These are phyloP conservation scores for Strigomonas galati DNA, from an alignment of 208 protist genomes.

Conservation along the genomic window DNA sequence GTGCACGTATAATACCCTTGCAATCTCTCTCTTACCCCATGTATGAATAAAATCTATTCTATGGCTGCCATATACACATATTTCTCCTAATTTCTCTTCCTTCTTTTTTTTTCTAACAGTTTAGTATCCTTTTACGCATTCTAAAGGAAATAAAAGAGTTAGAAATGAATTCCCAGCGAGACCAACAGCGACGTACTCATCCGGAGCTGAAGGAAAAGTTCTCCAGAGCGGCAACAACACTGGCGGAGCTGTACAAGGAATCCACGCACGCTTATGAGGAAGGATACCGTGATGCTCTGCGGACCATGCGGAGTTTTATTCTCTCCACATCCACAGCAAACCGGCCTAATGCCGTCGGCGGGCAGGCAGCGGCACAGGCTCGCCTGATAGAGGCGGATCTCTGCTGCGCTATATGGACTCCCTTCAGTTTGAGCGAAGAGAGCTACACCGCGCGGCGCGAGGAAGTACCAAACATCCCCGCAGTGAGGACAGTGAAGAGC, in stretches of 20 bases:
- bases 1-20: too few species aligned
- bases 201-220: slow-evolving; percentile 34
- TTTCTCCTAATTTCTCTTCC: background rate
- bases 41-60: too few species aligned
- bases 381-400: too few species aligned
- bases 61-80: too few species aligned
- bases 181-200: slow-evolving; percentile 8
- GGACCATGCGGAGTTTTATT: slow-evolving; percentile 45
- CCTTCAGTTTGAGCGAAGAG: too few species aligned
- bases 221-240: slow-evolving; percentile 32
- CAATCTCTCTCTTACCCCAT: too few species aligned
- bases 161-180: too few species aligned
- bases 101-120: background rate
- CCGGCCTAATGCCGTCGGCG: background rate
- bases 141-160: background rate
- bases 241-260: slow-evolving; percentile 53
- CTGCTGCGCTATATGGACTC: too few species aligned
- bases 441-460: too few species aligned
- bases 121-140: background rate
- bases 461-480: too few species aligned
- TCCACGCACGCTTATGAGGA: slow-evolving; percentile 45
- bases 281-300: slow-evolving; percentile 51
- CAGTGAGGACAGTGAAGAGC: too few species aligned
- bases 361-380: background rate
- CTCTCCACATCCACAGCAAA: background rate